Percentiles rank a stretch among this genome's conserved stretches.
Evolutionary conservation across 306 rosid species (phyloP).

Genomic region (Medicago truncatula): DNA sequence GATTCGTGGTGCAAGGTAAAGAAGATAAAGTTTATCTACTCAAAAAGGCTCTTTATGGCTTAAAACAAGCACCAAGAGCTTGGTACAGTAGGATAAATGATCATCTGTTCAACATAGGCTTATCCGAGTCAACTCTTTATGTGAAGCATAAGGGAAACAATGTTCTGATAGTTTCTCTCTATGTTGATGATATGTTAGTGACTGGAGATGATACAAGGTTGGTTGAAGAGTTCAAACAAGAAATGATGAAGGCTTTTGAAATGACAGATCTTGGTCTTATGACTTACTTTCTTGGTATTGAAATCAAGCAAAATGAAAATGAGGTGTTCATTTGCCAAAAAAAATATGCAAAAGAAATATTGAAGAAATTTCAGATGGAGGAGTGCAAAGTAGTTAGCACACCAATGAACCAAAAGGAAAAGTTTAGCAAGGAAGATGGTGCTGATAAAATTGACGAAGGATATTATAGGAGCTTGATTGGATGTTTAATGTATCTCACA

Average conservation of each 20-base stretch:
- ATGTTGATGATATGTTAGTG: not conserved
- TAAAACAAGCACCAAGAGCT: not conserved
- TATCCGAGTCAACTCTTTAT: slow-evolving; percentile 6
- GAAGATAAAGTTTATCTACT: not conserved
- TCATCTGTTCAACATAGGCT: no score
- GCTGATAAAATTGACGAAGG: not conserved
- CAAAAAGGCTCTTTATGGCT: not conserved
- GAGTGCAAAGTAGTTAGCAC: not conserved
- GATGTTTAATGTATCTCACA: not conserved
- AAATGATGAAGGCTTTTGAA: not conserved
- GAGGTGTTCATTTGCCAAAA: not conserved
- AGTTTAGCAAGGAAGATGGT: not conserved
- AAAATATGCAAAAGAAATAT: not conserved
- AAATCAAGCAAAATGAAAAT: not conserved
- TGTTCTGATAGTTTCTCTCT: not conserved
- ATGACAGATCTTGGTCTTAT: not conserved
- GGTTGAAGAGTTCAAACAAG: not conserved
- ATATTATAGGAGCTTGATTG: not conserved
- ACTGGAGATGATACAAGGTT: no score
- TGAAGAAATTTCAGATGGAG: not conserved
- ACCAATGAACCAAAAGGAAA: slow-evolving; percentile 2
- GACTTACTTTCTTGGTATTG: not conserved
- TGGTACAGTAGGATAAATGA: not conserved
- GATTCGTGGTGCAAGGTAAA: not conserved
- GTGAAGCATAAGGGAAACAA: not conserved